Conservation (phyloP, 148 eudicot species). For the Amaranthus palmeri region DNA sequence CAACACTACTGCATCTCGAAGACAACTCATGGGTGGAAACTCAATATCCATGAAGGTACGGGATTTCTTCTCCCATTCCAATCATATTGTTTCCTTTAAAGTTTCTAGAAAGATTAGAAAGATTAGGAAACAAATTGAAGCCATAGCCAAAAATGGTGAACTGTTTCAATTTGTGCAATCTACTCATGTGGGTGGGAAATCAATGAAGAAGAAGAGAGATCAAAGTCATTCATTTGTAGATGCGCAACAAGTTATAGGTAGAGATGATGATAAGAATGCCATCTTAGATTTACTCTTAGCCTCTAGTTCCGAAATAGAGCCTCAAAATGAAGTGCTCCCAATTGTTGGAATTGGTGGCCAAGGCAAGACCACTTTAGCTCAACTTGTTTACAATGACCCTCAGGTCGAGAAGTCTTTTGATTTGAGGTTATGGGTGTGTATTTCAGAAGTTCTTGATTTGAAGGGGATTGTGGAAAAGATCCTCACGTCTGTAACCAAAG, state of each 20-base stretch:
- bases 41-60: constrained; percentile 9
- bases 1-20: not conserved
- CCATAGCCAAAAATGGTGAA: not conserved
- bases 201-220: not conserved
- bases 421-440: too few species aligned
- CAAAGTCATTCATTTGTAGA: constrained; percentile 15
- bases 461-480: not conserved
- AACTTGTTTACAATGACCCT: too few species aligned
- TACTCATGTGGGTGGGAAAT: constrained; percentile 1
- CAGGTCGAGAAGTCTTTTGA: too few species aligned
- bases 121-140: constrained; percentile 17
- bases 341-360: too few species aligned
- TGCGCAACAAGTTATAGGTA: constrained; percentile 18
- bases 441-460: not conserved
- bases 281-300: constrained; percentile 3
- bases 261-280: constrained; percentile 23
- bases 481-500: constrained; percentile 9
- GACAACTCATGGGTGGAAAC: not conserved
- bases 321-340: too few species aligned
- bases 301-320: not conserved
- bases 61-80: constrained; percentile 12
- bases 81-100: not conserved
- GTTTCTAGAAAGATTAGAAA: constrained; percentile 7
- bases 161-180: constrained; percentile 7
- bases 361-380: too few species aligned